These are phyloP conservation scores for Neurospora africana DNA, from an alignment of 495 filamentous ascomycete genomes.

Conservation along the genomic window DNA sequence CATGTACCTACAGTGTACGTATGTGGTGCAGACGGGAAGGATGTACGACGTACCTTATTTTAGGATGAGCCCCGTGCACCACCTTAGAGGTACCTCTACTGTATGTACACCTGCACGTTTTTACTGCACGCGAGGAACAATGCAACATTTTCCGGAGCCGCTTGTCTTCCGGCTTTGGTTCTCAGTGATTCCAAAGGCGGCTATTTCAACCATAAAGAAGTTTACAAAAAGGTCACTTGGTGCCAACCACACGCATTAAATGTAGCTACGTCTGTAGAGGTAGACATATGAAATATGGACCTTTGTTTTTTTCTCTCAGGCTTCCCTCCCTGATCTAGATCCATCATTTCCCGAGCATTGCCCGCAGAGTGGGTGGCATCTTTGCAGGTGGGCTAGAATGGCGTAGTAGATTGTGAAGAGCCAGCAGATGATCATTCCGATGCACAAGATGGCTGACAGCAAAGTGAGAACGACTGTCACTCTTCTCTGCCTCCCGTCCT, in stretches of 20 bases:
- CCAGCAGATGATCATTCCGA: not conserved
- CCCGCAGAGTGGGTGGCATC: not conserved
- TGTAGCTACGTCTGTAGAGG: too few species aligned
- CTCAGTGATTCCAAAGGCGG: not conserved
- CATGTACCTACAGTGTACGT: too few species aligned
- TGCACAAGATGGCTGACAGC: not conserved
- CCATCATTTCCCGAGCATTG: not conserved
- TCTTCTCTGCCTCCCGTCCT: not conserved
- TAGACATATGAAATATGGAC: too few species aligned
- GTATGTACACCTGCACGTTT: too few species aligned
- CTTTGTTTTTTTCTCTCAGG: too few species aligned
- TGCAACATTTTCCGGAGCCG: not conserved
- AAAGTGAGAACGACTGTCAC: not conserved
- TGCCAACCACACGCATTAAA: not conserved
- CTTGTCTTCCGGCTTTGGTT: not conserved
- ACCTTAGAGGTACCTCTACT: too few species aligned
- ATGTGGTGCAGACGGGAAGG: too few species aligned
- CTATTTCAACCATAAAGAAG: not conserved
- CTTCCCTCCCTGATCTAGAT: not conserved
- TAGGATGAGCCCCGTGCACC: too few species aligned
- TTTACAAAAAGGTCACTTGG: not conserved
- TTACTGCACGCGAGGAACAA: not conserved
- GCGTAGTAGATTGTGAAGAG: not conserved
- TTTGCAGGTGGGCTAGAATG: not conserved
- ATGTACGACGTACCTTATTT: too few species aligned